These are phyloP conservation scores for Xylaria nigripes DNA, from an alignment of 495 filamentous ascomycete species.

Conservation along the genomic window DNA sequence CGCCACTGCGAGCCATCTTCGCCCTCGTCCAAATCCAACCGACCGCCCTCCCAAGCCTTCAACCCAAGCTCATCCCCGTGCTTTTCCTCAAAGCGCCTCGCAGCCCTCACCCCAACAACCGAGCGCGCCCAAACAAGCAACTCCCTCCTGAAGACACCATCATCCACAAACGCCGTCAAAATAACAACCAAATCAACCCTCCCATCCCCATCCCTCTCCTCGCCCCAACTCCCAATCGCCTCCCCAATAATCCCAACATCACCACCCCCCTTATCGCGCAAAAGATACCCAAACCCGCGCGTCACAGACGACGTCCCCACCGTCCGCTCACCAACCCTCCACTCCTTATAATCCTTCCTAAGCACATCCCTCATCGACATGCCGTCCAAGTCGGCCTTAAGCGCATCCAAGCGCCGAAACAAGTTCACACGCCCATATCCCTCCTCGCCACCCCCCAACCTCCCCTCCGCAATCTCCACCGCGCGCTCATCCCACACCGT, in stretches of 20 bases:
- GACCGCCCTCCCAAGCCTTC: slow-evolving; percentile 41
- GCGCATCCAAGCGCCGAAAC: slow-evolving; percentile 52
- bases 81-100: slow-evolving; percentile 45
- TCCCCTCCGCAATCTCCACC: slow-evolving; percentile 53
- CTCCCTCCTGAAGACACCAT: slow-evolving; percentile 59
- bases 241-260: slow-evolving; percentile 18
- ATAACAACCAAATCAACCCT: slow-evolving; percentile 58
- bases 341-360: slow-evolving; percentile 89
- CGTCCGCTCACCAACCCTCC: slow-evolving; percentile 51
- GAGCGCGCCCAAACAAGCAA: slow-evolving; percentile 59
- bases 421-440: slow-evolving; percentile 50
- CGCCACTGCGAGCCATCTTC: slow-evolving; percentile 33
- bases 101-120: slow-evolving; percentile 35
- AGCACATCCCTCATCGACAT: slow-evolving; percentile 67
- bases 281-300: slow-evolving; percentile 55
- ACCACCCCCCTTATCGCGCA: slow-evolving; percentile 46
- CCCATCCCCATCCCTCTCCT: slow-evolving; percentile 28
- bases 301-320: slow-evolving; percentile 73
- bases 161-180: slow-evolving; percentile 62
- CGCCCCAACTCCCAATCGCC: slow-evolving; percentile 44
- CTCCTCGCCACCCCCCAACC: slow-evolving; percentile 12
- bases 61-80: slow-evolving; percentile 47
- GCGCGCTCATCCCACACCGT: slow-evolving; percentile 61
- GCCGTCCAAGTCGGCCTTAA: slow-evolving; percentile 63
- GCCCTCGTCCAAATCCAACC: slow-evolving; percentile 32